Conservation (phyloP, 140 eudicot species). For the Senecio squalidus region DNA sequence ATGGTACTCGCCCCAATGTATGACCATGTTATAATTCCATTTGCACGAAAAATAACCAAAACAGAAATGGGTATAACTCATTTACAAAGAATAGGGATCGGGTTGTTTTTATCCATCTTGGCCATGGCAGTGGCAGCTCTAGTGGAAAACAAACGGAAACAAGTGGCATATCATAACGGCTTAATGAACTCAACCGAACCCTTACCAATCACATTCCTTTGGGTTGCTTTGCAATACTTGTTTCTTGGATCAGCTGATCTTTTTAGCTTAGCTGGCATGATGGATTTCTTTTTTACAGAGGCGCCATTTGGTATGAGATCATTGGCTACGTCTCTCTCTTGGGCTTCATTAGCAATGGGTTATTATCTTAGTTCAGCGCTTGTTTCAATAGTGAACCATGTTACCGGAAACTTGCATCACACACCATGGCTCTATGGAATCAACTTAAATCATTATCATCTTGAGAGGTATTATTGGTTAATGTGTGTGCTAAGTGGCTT, state of each 20-base stretch:
- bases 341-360: conserved; percentile 93
- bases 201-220: conserved; percentile 72
- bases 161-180: conserved; percentile 36
- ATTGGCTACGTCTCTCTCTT: conserved; percentile 84
- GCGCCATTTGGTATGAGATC: conserved; percentile 86
- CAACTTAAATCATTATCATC: conserved; percentile 68
- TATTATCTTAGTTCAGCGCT: conserved; percentile 82
- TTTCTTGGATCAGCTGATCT: conserved; percentile 92
- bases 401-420: conserved; percentile 45
- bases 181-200: conserved; percentile 51
- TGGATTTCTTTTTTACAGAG: conserved; percentile 87
- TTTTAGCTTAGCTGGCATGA: conserved; percentile 79
- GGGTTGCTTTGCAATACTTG: conserved; percentile 77
- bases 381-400: conserved; percentile 45
- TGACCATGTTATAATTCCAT: conserved; percentile 56
- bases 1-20: conserved; percentile 79
- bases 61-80: conserved; percentile 82
- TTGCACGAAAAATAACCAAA: conserved; percentile 54
- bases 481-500: conserved; percentile 67
- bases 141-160: conserved; percentile 69
- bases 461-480: conserved; percentile 79
- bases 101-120: conserved; percentile 54
- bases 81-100: conserved; percentile 71
- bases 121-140: conserved; percentile 89
- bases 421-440: conserved; percentile 72